A percentile compares a stretch with the other conserved stretches of the same genome.
phyloP scores from a whole-genome alignment of 139 green algal genomes.

The Auxenochlorella pyrenoidosa region DNA sequence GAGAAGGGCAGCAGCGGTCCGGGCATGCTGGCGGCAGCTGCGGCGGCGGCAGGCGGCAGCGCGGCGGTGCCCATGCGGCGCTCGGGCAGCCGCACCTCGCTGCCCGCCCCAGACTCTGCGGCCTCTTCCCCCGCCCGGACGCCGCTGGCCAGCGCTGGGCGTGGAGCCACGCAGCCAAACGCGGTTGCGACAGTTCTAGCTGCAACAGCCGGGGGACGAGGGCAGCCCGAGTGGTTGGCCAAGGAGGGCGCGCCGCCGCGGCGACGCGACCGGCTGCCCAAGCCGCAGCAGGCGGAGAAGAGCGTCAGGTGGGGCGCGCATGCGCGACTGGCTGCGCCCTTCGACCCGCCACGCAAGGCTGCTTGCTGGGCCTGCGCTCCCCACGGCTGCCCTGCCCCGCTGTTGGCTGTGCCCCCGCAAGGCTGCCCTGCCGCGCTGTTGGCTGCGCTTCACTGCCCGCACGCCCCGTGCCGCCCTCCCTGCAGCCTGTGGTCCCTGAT shows the following conservation, averaged over 20 bases:
- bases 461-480: not conserved
- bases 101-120: conserved; percentile 10
- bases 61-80: not conserved
- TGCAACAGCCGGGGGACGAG: not conserved
- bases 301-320: conserved; percentile 56
- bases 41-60: not conserved
- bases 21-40: not conserved
- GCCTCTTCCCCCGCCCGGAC: not conserved
- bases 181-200: not conserved
- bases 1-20: not conserved
- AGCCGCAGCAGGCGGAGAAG: conserved; percentile 78
- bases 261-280: conserved; percentile 60
- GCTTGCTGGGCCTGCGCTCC: too few species aligned
- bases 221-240: conserved; percentile 40
- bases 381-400: too few species aligned
- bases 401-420: too few species aligned
- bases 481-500: conserved; percentile 87
- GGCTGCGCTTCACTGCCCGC: not conserved
- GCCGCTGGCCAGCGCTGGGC: not conserved
- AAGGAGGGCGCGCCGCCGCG: conserved; percentile 32
- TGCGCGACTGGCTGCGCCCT: too few species aligned
- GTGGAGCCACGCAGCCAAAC: not conserved
- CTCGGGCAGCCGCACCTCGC: conserved; percentile 11
- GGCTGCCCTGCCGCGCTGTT: not conserved
- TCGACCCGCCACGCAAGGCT: too few species aligned